A percentile compares a stretch with the other conserved stretches of the same genome.
Evolutionary conservation across 371 early-diverging fungal genomes (phyloP).

Genomic region (Parasitella parasitica): DNA sequence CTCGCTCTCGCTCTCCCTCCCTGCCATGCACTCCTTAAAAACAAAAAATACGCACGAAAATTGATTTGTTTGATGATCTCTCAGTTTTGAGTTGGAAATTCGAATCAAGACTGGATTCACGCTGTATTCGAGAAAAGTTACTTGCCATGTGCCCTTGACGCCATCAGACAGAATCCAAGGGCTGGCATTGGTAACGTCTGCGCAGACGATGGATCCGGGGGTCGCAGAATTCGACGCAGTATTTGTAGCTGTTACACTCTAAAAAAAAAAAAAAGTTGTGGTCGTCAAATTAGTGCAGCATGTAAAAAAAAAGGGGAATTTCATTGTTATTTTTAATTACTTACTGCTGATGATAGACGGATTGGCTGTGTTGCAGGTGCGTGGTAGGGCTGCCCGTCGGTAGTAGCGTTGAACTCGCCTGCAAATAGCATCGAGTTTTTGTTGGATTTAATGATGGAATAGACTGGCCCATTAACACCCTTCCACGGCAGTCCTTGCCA

Average conservation of each 20-base stretch:
- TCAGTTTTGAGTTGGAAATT: constrained; percentile 59
- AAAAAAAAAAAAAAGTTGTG: background rate
- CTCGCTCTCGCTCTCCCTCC: background rate
- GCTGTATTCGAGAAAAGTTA: constrained; percentile 49
- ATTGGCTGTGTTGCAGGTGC: constrained; percentile 48
- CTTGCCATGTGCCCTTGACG: constrained; percentile 65
- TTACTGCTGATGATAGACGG: constrained; percentile 25
- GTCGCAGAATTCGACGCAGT: constrained; percentile 39
- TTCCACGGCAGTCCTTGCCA: constrained; percentile 63
- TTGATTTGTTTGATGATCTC: constrained; percentile 65
- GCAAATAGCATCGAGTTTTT: constrained; percentile 35
- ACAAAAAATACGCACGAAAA: constrained; percentile 52
- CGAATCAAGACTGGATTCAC: constrained; percentile 70
- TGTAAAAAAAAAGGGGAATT: background rate
- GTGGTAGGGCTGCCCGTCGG: constrained; percentile 37
- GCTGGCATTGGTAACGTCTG: constrained; percentile 30
- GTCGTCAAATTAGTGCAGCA: background rate
- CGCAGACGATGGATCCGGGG: constrained; percentile 54
- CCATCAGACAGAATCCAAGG: constrained; percentile 69
- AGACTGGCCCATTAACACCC: constrained; percentile 59
- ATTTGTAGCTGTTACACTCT: constrained; percentile 26
- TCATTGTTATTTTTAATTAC: constrained; percentile 1
- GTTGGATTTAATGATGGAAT: constrained; percentile 26
- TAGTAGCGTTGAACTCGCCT: constrained; percentile 45
- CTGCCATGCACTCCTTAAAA: background rate